Evolutionary conservation across 495 filamentous ascomycete genomes (phyloP), one percentile per base, ranked within the genome.

Genomic region (Cudoniella acicularis): DNA sequence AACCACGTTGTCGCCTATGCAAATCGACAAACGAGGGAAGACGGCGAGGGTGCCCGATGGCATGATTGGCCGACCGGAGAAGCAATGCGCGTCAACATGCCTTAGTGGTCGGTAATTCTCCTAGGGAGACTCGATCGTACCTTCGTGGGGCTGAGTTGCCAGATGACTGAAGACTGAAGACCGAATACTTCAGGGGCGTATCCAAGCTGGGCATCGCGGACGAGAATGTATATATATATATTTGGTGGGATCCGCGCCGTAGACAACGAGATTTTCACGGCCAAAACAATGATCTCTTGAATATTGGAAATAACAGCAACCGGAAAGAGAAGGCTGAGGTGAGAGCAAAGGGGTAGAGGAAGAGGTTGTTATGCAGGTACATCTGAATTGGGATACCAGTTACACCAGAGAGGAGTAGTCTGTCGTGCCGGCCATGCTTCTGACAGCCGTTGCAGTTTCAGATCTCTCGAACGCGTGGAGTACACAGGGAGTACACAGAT

Each of bases 1-100:
- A 68, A 65, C 55, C 63, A 64, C 56, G 48, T 58, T 64, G 45
- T 66, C 65, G 59, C 50, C 61, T 42, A 62, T 62, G 59, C 60
- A 60, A 40, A n/a, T 59, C 52, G 58, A 57, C 68, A 70, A 71
- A 71, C 67, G 67, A 60, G 62, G 57, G 27, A 24, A 58, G 49
- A 45, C 43, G 56, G 17, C 45, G 18, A 36, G 27, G 27, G 18
- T 45, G 27, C 9, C 51, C 20, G 51, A 43, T 10, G 47, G 48
- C 24, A 43, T 52, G 36, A 60, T 57, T 53, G 52, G 49, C 40
- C 30, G 50, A 40, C 25, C 17, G 36, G 51, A 36, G 30, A 22
- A 43, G 41, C 18, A 21, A 25, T 40, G 52, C 42, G 47, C 52
- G 27, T 52, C 24, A 47, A 36, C 8, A 42, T 49, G 27, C 36